Base-by-base conservation (phyloP, 2,329 filamentous ascomycete species). In the Hawksworthiomyces lignivorus region DNA sequence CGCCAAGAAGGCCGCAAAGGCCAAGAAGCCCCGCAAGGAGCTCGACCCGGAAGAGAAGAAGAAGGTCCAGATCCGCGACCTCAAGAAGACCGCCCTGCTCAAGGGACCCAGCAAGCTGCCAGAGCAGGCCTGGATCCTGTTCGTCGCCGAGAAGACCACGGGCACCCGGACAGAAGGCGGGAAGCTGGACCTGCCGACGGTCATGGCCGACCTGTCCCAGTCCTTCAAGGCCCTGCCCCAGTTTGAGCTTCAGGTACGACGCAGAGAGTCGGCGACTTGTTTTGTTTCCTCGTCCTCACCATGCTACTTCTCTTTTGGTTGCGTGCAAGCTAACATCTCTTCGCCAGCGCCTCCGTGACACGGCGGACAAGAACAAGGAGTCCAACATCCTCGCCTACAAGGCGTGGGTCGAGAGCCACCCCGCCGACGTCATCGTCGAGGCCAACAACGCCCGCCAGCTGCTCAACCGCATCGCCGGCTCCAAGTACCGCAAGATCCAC, bases 381-480 rank as follows among this genome's bases (percentile, higher is more conserved):
- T 46, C 50, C 50, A 73, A 73, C 52, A 50, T 56, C 8, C 60
- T 55, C 8, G 50, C 55, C 15, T 61, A 62, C 52, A 63, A 67
- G 56, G 56, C 61, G 14, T 78, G 74, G 73, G 55, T 77, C n/a
- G 59, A 68, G 45, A 58, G 55, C 21, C 54, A 67, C 50, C 55
- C 65, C 4, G 56, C 60, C 4, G 52, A 56, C 38, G 56, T 62
- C 22, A 68, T 76, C 40, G 47, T 53, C 36, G 46, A 57, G 3
- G 73, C 74, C 47, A 77, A 74, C 61, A 48, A 46, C 3, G 69
- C 72, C 18, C 75, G 75, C 43, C 48, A 34, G 7, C 47, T 46
- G 20, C 62, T 78, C 35, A 57, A 56, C 43, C 61, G 54, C 40
- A 61, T 64, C 41, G 52, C 53, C 39, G 47, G 52, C 36, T 52